A percentile compares a stretch with the other conserved stretches of the same genome.
Evolutionary conservation across 805 yeast species (phyloP).

Genomic region (Sugiyamaella lignohabitans): DNA sequence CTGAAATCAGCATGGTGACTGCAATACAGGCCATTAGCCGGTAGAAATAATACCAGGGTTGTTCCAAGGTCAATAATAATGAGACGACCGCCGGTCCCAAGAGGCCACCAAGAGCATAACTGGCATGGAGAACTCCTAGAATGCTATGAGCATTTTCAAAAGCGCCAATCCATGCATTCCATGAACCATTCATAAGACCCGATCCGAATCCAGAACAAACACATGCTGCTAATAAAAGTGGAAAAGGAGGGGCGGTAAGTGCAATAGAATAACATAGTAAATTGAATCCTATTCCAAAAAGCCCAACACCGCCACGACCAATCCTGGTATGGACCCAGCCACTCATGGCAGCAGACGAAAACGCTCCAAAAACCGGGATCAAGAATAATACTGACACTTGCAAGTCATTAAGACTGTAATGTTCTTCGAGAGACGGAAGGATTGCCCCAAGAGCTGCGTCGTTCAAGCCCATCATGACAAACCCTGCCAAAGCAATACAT

Average conservation of each 20-base stretch:
- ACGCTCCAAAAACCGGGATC: constrained; percentile 48
- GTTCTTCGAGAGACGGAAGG: constrained; percentile 45
- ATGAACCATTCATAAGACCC: constrained; percentile 50
- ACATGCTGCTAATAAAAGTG: constrained; percentile 35
- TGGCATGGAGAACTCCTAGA: constrained; percentile 59
- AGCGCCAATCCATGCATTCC: constrained; percentile 45
- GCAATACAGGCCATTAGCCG: constrained; percentile 39
- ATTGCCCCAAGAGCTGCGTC: constrained; percentile 62
- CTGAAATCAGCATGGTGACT: constrained; percentile 30
- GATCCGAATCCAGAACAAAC: constrained; percentile 46
- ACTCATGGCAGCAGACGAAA: constrained; percentile 45
- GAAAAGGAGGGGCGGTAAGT: constrained; percentile 37
- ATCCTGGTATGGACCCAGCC: constrained; percentile 36
- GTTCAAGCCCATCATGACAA: constrained; percentile 46
- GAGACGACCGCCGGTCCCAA: constrained; percentile 61
- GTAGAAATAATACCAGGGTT: constrained; percentile 44
- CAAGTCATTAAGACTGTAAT: constrained; percentile 45
- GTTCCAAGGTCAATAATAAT: constrained; percentile 41
- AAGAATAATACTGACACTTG: constrained; percentile 45
- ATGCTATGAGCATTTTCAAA: constrained; percentile 50
- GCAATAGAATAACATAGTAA: constrained; percentile 35
- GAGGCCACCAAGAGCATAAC: constrained; percentile 67
- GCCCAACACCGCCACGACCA: constrained; percentile 45
- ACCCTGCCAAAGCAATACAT: constrained; percentile 23
- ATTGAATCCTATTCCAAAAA: constrained; percentile 34